phyloP scores from a whole-genome alignment of 306 rosid genomes.

The Purshia tridentata region DNA sequence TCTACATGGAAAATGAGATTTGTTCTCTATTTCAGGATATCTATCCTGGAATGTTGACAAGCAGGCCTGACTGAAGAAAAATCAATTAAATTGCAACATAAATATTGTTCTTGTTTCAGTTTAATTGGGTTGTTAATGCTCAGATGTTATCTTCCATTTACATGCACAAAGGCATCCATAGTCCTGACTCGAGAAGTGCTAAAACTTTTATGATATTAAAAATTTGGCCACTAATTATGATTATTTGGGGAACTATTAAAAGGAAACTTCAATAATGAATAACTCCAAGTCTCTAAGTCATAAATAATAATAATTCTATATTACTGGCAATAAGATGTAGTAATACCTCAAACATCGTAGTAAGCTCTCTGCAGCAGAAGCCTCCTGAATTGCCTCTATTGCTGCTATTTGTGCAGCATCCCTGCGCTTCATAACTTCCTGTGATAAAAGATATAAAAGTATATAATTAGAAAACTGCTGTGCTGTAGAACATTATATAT shows the following conservation, averaged over 20 bases:
- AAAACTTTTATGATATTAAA: background rate
- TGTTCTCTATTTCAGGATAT: background rate
- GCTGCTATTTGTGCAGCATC: constrained; percentile 95
- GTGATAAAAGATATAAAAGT: constrained; percentile 24
- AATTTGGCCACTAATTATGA: background rate
- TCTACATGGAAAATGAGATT: background rate
- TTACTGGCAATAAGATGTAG: background rate
- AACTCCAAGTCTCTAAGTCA: background rate
- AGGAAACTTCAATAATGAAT: background rate
- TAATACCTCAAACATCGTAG: constrained; percentile 83
- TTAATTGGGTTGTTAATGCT: background rate
- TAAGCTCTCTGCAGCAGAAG: constrained; percentile 85
- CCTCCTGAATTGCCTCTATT: constrained; percentile 90
- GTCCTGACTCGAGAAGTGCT: background rate
- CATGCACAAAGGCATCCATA: background rate
- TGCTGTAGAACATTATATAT: constrained; percentile 9
- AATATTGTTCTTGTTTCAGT: background rate
- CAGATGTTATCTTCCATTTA: background rate
- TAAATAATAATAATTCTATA: background rate
- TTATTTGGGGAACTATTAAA: background rate
- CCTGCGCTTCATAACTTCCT: constrained; percentile 92
- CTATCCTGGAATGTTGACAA: background rate
- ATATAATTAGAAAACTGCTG: constrained; percentile 15
- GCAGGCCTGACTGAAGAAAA: background rate
- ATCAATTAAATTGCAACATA: constrained; percentile 4